These are phyloP conservation scores for Hamamelis virginiana DNA, from an alignment of 164 flowering plant species.

Conservation along the genomic window DNA sequence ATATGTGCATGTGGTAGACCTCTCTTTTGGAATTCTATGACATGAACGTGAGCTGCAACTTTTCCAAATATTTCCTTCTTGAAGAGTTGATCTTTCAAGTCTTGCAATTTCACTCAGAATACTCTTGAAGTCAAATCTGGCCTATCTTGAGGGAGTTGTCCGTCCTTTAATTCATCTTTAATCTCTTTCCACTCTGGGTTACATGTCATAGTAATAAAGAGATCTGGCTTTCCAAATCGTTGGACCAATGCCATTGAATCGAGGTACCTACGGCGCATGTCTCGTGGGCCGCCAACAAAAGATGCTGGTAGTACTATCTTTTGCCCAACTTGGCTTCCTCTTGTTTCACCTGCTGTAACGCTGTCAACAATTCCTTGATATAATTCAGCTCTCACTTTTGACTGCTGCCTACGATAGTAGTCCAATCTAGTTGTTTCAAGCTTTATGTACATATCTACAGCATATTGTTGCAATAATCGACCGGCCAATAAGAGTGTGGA, in stretches of 20 bases:
- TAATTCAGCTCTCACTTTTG: too few species aligned
- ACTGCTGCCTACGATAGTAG: too few species aligned
- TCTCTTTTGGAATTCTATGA: slow-evolving; percentile 15
- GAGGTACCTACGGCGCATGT: slow-evolving; percentile 7
- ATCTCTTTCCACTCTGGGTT: slow-evolving; percentile 17
- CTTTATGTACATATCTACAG: too few species aligned
- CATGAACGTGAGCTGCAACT: slow-evolving; percentile 1
- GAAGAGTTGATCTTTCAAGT: background rate
- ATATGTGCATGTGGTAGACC: slow-evolving; percentile 21
- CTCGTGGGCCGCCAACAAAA: slow-evolving; percentile 13
- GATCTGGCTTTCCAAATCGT: slow-evolving; percentile 12
- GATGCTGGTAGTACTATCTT: slow-evolving; percentile 9
- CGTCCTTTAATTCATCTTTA: background rate
- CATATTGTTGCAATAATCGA: too few species aligned
- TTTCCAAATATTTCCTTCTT: background rate
- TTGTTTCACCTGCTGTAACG: too few species aligned
- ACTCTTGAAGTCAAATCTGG: slow-evolving; percentile 10
- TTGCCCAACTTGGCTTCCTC: too few species aligned
- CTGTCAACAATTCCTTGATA: too few species aligned
- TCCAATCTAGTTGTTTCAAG: too few species aligned
- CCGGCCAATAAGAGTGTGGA: too few species aligned
- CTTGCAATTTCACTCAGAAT: slow-evolving; percentile 1
- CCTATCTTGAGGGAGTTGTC: background rate
- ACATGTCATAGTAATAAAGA: slow-evolving; percentile 24
- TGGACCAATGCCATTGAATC: slow-evolving; percentile 22